Conservation (phyloP, 2,329 filamentous ascomycete genomes). For the Rutstroemia sp. region DNA sequence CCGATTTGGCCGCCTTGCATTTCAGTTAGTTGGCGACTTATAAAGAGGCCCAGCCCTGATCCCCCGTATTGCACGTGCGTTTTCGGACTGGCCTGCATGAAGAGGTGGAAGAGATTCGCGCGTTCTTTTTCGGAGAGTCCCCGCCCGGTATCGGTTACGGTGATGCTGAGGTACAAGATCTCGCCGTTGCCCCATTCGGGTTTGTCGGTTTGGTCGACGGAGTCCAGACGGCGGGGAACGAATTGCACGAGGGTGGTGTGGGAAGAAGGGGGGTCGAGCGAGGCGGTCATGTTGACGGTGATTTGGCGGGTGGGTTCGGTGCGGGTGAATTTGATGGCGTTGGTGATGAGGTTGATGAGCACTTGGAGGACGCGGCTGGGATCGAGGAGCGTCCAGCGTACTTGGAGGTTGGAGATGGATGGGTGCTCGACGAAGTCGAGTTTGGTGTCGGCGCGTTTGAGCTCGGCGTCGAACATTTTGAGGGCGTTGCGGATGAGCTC, state of each 20-base stretch:
- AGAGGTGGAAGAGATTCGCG: constrained; percentile 68
- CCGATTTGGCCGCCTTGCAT: constrained; percentile 76
- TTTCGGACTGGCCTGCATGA: constrained; percentile 64
- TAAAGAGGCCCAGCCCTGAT: constrained; percentile 72
- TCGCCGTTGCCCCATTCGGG: constrained; percentile 61
- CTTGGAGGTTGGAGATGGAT: constrained; percentile 54
- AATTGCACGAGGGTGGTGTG: constrained; percentile 35
- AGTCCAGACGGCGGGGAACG: constrained; percentile 28
- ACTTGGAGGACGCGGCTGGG: constrained; percentile 73
- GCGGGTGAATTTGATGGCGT: constrained; percentile 77
- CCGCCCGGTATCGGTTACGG: constrained; percentile 70
- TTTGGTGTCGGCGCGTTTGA: constrained; percentile 63
- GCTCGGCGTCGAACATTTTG: constrained; percentile 73
- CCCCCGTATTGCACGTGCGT: constrained; percentile 81
- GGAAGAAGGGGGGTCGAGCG: constrained; percentile 35
- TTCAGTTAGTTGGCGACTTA: constrained; percentile 70
- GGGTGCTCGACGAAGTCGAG: constrained; percentile 63
- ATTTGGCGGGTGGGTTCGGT: constrained; percentile 49
- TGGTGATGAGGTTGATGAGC: constrained; percentile 73
- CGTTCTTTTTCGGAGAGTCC: constrained; percentile 66
- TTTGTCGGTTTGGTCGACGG: constrained; percentile 22
- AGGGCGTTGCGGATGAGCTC: constrained; percentile 59
- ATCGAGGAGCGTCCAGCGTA: constrained; percentile 69
- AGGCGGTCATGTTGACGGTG: constrained; percentile 32
- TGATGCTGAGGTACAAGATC: constrained; percentile 63